phyloP scores from a whole-genome alignment of 495 filamentous ascomycete genomes.

The Aspergillus coremiiformis region DNA sequence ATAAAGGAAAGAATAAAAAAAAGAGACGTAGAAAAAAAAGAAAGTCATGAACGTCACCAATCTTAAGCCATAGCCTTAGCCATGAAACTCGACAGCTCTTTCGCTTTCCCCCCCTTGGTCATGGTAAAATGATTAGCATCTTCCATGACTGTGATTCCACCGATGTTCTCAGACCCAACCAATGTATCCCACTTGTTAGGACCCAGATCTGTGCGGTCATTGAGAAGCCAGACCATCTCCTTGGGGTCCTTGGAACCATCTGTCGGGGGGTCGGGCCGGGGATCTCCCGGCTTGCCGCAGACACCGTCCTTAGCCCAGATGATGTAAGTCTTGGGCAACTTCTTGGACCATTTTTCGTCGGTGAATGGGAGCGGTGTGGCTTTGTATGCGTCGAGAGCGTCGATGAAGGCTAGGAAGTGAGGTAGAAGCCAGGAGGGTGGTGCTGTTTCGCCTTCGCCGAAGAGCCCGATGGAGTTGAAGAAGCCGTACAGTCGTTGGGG shows the following conservation, averaged over 20 bases:
- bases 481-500: constrained; percentile 69
- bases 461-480: constrained; percentile 72
- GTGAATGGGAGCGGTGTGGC: constrained; percentile 31
- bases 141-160: constrained; percentile 24
- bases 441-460: constrained; percentile 54
- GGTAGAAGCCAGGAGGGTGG: constrained; percentile 69
- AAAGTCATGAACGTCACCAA: not conserved
- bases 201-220: constrained; percentile 71
- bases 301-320: constrained; percentile 82
- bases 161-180: constrained; percentile 41
- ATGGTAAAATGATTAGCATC: constrained; percentile 40
- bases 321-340: constrained; percentile 42
- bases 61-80: not conserved
- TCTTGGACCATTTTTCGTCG: constrained; percentile 33
- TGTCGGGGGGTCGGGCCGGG: constrained; percentile 59
- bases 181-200: constrained; percentile 76
- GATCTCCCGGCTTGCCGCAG: constrained; percentile 60
- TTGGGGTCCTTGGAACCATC: constrained; percentile 35
- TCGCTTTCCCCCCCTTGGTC: constrained; percentile 31
- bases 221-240: constrained; percentile 70
- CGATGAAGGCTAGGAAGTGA: constrained; percentile 73
- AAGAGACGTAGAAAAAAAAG: not conserved
- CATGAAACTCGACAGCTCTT: constrained; percentile 33
- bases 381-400: constrained; percentile 66
- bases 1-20: not conserved